A percentile compares a stretch with the other conserved stretches of the same genome.
These are phyloP conservation scores for Pseudozyma sp. DNA, from an alignment of 1,284 basidiomycete species.

Conservation along the genomic window DNA sequence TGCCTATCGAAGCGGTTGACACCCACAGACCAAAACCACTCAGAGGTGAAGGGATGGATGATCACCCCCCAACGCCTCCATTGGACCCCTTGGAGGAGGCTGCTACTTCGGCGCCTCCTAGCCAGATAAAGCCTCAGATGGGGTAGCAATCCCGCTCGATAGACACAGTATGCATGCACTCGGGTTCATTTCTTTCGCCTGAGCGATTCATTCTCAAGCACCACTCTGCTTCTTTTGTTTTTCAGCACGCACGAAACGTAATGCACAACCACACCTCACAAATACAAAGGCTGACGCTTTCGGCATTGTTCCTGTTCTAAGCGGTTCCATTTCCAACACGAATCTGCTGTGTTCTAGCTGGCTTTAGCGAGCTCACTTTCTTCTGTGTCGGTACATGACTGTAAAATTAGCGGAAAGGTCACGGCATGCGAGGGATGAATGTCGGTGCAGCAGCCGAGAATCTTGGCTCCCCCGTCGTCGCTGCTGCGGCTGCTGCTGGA, in stretches of 20 bases:
- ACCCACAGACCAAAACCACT: constrained; percentile 65
- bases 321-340: no score
- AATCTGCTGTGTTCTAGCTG: no score
- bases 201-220: no score
- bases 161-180: no score
- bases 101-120: constrained; percentile 44
- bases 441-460: constrained; percentile 35
- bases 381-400: no score
- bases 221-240: no score
- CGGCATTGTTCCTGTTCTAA: no score
- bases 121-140: constrained; percentile 27
- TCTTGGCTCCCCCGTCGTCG: constrained; percentile 1
- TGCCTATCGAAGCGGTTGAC: constrained; percentile 68
- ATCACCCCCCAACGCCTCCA: constrained; percentile 48
- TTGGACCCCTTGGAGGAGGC: constrained; percentile 44
- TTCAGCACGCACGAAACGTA: no score
- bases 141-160: not conserved
- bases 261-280: no score
- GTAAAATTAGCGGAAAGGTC: not conserved
- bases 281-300: no score
- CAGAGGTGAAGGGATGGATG: constrained; percentile 20
- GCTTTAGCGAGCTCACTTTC: no score
- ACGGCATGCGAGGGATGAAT: constrained; percentile 26
- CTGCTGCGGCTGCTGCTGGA: constrained; percentile 3
- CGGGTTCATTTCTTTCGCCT: no score